phyloP scores from a whole-genome alignment of 768 basidiomycete genomes.

The Candolleomyces efflorescens region DNA sequence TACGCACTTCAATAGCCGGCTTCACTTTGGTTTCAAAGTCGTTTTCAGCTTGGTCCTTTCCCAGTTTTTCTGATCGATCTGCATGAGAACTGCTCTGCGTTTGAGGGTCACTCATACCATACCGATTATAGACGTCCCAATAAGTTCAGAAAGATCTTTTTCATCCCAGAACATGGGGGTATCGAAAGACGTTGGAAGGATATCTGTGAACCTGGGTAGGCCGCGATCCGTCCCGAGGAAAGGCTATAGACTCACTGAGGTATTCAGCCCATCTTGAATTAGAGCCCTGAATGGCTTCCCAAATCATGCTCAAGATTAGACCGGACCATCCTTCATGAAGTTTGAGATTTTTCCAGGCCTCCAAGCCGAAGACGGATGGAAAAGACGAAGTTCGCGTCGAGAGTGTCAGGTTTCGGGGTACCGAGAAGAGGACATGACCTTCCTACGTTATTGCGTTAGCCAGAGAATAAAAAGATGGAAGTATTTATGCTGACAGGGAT shows the following conservation, averaged over 20 bases:
- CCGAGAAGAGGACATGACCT: slow-evolving; percentile 72
- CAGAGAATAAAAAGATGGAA: background rate
- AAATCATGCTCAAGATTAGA: slow-evolving; percentile 93
- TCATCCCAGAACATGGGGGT: slow-evolving; percentile 95
- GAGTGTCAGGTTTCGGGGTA: slow-evolving; percentile 75
- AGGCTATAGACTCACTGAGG: slow-evolving; percentile 45
- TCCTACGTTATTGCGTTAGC: slow-evolving; percentile 38
- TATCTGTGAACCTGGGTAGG: slow-evolving; percentile 32
- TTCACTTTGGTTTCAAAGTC: slow-evolving; percentile 64
- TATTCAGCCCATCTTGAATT: slow-evolving; percentile 70
- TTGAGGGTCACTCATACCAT: slow-evolving; percentile 23
- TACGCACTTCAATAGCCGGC: slow-evolving; percentile 65
- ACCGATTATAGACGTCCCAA: slow-evolving; percentile 88
- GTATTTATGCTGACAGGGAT: slow-evolving; percentile 49
- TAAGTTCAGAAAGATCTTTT: slow-evolving; percentile 67
- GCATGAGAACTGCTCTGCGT: background rate
- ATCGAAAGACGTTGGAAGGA: slow-evolving; percentile 69
- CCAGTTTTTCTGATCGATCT: slow-evolving; percentile 67
- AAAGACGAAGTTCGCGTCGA: slow-evolving; percentile 75
- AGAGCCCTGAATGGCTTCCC: slow-evolving; percentile 70
- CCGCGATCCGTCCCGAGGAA: background rate
- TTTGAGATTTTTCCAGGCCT: slow-evolving; percentile 57
- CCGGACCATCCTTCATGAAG: slow-evolving; percentile 80
- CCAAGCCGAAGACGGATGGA: slow-evolving; percentile 50
- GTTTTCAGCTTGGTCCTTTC: slow-evolving; percentile 74